Conservation (phyloP, 495 filamentous ascomycete species). For the Talaromyces borbonicus region DNA sequence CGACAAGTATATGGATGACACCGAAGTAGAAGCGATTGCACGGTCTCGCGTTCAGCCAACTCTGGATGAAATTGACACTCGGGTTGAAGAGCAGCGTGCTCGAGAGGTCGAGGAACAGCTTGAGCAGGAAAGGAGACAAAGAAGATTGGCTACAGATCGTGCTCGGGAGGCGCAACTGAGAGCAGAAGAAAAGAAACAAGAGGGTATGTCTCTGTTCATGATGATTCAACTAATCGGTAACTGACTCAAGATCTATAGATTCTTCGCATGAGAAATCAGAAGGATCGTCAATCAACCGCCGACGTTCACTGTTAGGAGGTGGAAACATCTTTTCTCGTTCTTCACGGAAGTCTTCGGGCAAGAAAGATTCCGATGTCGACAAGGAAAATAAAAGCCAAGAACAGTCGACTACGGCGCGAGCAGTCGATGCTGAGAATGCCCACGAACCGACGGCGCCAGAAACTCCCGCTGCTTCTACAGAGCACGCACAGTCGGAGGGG, state of each 20-base stretch:
- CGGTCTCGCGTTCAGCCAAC: conserved; percentile 73
- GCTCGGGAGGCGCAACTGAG: conserved; percentile 46
- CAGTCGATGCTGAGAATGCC: not conserved
- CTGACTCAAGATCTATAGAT: no score
- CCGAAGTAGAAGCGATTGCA: conserved; percentile 74
- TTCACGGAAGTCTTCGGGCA: not conserved
- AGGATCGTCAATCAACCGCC: not conserved
- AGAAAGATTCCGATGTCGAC: conserved; percentile 8
- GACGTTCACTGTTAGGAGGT: not conserved
- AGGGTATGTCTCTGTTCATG: conserved; percentile 28
- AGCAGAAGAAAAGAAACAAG: conserved; percentile 39
- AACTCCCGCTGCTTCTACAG: conserved; percentile 9
- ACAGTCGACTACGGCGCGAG: not conserved
- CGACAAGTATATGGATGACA: conserved; percentile 66
- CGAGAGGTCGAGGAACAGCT: conserved; percentile 46
- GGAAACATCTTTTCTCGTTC: conserved; percentile 1
- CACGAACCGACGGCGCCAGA: not conserved
- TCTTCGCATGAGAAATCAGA: conserved; percentile 23
- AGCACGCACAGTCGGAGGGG: no score
- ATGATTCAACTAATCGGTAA: conserved; percentile 25
- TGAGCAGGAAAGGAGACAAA: conserved; percentile 41
- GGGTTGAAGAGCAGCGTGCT: conserved; percentile 56
- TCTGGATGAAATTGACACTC: conserved; percentile 78
- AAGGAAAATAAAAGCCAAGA: conserved; percentile 22
- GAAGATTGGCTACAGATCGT: conserved; percentile 33